Percentiles rank a stretch among this genome's conserved stretches.
These are phyloP conservation scores for Entomophthora muscae DNA, from an alignment of 371 early-diverging fungal species.

Conservation along the genomic window DNA sequence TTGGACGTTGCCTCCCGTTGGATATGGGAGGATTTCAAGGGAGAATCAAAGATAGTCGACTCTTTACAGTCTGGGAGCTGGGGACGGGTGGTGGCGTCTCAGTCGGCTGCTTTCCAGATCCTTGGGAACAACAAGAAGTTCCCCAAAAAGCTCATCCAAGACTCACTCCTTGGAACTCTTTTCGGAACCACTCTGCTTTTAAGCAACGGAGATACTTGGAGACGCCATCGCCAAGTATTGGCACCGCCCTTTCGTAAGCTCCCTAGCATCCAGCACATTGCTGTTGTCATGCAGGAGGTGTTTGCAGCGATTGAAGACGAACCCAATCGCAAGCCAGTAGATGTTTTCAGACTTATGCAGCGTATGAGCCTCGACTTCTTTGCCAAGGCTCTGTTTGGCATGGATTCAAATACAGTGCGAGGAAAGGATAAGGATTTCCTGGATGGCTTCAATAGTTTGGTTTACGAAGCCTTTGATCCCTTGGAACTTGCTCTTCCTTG, in stretches of 20 bases:
- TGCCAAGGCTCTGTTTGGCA: background rate
- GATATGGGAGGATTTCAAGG: no score
- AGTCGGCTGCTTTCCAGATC: no score
- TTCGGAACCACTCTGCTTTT: conserved; percentile 14
- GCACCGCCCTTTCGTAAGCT: conserved; percentile 13
- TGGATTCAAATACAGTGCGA: background rate
- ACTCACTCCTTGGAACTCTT: no score
- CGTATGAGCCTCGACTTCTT: background rate
- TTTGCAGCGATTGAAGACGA: background rate
- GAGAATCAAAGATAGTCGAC: no score
- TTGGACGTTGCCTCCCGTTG: no score
- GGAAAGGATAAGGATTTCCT: background rate
- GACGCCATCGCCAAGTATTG: conserved; percentile 15
- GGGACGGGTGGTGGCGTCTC: no score
- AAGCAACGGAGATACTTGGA: conserved; percentile 14
- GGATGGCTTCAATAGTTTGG: background rate
- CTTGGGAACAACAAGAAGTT: no score
- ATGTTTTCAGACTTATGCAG: background rate
- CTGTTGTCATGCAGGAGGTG: background rate
- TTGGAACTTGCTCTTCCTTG: background rate
- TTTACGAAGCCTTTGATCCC: no score
- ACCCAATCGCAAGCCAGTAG: conserved; percentile 19
- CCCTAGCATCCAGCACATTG: background rate
- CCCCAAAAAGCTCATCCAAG: no score
- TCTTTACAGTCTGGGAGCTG: no score